phyloP scores from a whole-genome alignment of 1,284 basidiomycete species.

The Irpex sp. region DNA sequence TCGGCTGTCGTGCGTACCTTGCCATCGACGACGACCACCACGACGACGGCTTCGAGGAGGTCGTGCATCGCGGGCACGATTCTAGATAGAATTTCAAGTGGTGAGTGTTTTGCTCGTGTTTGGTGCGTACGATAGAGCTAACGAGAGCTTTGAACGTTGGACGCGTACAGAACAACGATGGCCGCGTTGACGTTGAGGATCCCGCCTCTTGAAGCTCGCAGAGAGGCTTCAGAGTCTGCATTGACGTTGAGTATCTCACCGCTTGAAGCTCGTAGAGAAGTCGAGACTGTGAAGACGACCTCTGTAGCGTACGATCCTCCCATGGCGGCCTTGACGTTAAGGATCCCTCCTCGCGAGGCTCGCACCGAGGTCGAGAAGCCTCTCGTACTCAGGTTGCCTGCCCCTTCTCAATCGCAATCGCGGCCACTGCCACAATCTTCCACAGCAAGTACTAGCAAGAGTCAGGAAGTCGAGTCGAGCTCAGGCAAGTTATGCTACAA shows the following conservation, averaged over 20 bases:
- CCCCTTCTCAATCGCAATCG: neutral
- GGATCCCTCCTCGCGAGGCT: neutral
- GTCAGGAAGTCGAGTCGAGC: neutral
- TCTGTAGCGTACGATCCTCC: neutral
- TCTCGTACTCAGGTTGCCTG: neutral
- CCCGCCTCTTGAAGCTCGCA: neutral
- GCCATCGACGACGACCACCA: neutral
- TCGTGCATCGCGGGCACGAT: too few species aligned
- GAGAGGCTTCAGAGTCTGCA: too few species aligned
- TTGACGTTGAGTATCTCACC: too few species aligned
- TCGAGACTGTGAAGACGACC: too few species aligned
- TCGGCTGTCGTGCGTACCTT: neutral
- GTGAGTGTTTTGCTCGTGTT: neutral
- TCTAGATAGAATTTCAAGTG: too few species aligned
- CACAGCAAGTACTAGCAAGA: too few species aligned
- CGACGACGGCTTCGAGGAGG: neutral
- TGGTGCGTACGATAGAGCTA: neutral
- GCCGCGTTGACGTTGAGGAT: neutral
- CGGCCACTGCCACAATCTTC: neutral
- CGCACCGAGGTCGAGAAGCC: neutral
- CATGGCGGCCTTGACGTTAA: neutral
- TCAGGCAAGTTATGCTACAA: neutral
- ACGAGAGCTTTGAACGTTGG: neutral
- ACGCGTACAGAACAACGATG: neutral
- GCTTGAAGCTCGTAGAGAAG: too few species aligned